phyloP scores from a whole-genome alignment of 208 protist species.

The Crithidia fasciculata region DNA sequence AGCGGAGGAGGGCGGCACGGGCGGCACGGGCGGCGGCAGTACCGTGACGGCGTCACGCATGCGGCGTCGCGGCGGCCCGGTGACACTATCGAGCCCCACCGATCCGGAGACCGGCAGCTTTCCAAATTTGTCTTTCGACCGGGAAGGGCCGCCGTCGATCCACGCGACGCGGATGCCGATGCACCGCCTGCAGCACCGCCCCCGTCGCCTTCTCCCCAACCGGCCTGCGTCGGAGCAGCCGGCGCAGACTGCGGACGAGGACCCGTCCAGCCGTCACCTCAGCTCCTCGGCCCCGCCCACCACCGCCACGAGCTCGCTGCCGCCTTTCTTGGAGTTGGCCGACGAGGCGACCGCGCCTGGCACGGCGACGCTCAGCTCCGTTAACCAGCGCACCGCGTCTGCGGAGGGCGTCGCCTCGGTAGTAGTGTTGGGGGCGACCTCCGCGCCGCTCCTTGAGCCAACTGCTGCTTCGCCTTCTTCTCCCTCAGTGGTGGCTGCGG shows the following conservation, averaged over 20 bases:
- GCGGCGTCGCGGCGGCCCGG: background rate
- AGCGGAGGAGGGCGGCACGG: background rate
- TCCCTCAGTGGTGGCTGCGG: background rate
- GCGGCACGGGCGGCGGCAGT: background rate
- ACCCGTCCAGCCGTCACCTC: background rate
- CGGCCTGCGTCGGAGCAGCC: background rate
- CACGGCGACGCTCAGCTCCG: background rate
- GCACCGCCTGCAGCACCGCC: background rate
- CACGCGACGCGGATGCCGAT: conserved; percentile 2
- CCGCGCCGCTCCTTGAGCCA: too few relatives aligned
- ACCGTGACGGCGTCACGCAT: background rate
- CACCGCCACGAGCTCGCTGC: background rate
- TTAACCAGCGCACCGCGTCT: background rate
- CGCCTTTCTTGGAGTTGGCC: conserved; percentile 1
- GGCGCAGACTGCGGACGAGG: background rate
- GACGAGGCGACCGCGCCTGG: background rate
- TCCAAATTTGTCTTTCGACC: conserved; percentile 8
- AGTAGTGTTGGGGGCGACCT: too few relatives aligned
- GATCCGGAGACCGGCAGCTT: background rate
- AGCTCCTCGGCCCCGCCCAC: background rate
- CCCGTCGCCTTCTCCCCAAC: too few relatives aligned
- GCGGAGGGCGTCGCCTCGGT: background rate
- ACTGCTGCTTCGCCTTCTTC: background rate
- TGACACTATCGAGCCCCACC: background rate
- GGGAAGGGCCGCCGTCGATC: conserved; percentile 11